Base-by-base conservation (phyloP, 371 early-diverging fungal species). In the Mucor irregularis region DNA sequence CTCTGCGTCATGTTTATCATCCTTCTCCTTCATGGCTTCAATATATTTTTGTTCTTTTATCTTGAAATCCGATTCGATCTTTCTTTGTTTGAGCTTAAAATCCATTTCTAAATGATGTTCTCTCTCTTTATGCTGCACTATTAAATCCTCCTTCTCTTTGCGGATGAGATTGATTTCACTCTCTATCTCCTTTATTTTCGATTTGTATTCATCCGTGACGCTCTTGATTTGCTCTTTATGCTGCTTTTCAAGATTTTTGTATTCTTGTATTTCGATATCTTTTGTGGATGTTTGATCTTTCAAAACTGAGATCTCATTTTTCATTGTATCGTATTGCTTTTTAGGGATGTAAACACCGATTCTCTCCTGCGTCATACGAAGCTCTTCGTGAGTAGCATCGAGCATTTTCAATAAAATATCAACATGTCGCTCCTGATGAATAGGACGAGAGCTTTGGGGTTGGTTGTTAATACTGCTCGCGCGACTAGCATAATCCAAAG, bases 391-490 rank as follows among this genome's bases (percentile, higher is more conserved):
- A 5, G 92, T 75, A 35, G 81, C 66, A 44, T 89, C 87, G 28
- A 92, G 87, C 6, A 89, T 88, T 65, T 90, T 81, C 52, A 80
- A 81, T 58, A 91, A 85, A 53, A 94, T 93, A 52, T 89, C 83
- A 58, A 90, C 86, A 8, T 95, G 95, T 47, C 86, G 88, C 64
- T 95, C 94, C 54, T 85, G 85, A 67, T 94, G 92, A 51, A 86
- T 88, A 4, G 53, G 53, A 61, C 88, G 86, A 62, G 97, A 97
- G 53, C 90, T 84, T 67, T 90, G 90, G 0, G 97, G 97, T 53
- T 89, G 87, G 62, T 98, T 98, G 53, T 87, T 86, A 66, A 98
- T 95, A 42, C 87, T 90, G 81, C 94, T 98, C 19, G 99, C 97
- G 22, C 94, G 83, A 62, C 85, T 89, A 1, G 98, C 99, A 67